A percentile compares a stretch with the other conserved stretches of the same genome.
These are phyloP conservation scores for Dalbergia oliveri DNA, from an alignment of 306 rosid genomes.

Conservation along the genomic window DNA sequence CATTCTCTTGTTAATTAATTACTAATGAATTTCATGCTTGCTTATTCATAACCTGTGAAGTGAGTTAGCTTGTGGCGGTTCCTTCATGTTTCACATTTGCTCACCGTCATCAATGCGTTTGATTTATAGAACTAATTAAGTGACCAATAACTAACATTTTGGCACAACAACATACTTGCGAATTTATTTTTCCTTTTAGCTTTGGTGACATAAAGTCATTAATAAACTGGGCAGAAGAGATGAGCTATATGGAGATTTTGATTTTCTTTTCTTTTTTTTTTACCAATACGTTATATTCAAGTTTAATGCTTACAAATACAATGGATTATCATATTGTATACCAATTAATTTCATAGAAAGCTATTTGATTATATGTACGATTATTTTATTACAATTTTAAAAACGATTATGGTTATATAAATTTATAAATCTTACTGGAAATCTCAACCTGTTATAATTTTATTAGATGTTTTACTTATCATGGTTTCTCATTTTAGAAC, in stretches of 20 bases:
- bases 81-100: background rate
- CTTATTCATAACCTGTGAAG: background rate
- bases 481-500: no score
- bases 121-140: background rate
- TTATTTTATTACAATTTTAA: no score
- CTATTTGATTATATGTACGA: no score
- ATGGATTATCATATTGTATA: no score
- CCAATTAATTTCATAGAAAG: no score
- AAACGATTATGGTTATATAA: no score
- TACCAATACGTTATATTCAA: background rate
- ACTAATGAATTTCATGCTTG: background rate
- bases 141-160: background rate
- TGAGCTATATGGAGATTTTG: background rate
- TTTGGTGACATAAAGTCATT: background rate
- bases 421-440: no score
- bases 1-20: slow-evolving; percentile 14
- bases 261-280: background rate
- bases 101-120: background rate
- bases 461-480: no score
- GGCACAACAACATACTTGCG: background rate
- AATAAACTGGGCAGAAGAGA: background rate
- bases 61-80: background rate
- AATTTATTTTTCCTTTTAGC: background rate
- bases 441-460: no score
- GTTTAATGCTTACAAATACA: background rate